Conservation (phyloP, 768 basidiomycete species). For the Pulveroboletus sp. region DNA sequence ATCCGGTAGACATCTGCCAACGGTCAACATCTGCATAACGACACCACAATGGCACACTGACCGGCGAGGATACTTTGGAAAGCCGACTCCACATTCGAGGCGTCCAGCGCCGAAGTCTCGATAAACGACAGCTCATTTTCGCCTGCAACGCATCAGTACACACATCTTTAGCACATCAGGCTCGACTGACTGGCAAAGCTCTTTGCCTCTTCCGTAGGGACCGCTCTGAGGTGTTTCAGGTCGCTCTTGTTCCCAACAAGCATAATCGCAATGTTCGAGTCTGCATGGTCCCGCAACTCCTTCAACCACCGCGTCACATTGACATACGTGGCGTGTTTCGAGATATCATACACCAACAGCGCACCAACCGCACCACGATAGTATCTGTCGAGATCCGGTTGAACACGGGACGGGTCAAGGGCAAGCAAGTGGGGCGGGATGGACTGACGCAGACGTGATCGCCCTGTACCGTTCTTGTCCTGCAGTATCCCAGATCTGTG, state of each 20-base stretch:
- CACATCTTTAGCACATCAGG: not conserved
- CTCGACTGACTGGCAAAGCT: slow-evolving; percentile 71
- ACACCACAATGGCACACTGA: slow-evolving; percentile 32
- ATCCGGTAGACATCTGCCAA: slow-evolving; percentile 91
- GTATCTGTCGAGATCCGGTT: slow-evolving; percentile 53
- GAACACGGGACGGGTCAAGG: not conserved
- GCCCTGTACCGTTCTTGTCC: slow-evolving; percentile 98
- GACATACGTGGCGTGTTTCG: slow-evolving; percentile 91
- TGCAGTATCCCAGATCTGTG: slow-evolving; percentile 99
- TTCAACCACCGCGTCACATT: slow-evolving; percentile 96
- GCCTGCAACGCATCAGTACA: slow-evolving; percentile 41
- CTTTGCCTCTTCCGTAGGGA: slow-evolving; percentile 97
- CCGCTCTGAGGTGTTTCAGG: slow-evolving; percentile 95
- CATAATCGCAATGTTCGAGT: slow-evolving; percentile 93
- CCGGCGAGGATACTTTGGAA: slow-evolving; percentile 97
- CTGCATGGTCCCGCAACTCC: slow-evolving; percentile 93
- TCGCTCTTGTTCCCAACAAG: slow-evolving; percentile 98
- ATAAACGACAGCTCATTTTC: slow-evolving; percentile 94
- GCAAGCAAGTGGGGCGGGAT: not conserved
- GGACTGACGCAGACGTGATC: slow-evolving; percentile 90
- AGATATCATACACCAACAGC: slow-evolving; percentile 90
- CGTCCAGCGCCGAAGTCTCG: slow-evolving; percentile 99
- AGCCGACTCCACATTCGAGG: slow-evolving; percentile 95
- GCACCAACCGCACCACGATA: slow-evolving; percentile 97
- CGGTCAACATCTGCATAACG: slow-evolving; percentile 1